phyloP scores from a whole-genome alignment of 148 eudicot genomes.

The Agrostemma githago region DNA sequence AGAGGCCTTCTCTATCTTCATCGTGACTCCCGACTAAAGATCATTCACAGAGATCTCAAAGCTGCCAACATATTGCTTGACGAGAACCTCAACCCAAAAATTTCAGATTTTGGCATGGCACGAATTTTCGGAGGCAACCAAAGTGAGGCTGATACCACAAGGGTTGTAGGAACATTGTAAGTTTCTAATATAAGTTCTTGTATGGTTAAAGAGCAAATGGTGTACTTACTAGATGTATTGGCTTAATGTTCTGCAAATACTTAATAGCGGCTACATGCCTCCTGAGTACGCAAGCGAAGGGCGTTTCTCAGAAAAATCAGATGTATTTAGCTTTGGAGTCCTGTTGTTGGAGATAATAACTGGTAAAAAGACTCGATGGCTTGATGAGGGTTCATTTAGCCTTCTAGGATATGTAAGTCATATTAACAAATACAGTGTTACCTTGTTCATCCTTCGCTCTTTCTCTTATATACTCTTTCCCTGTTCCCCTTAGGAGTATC shows the following conservation, averaged over 20 bases:
- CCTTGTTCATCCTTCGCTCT: neutral
- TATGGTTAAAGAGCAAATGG: neutral
- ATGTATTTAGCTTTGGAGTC: slow-evolving; percentile 50
- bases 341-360: slow-evolving; percentile 38
- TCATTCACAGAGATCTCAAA: slow-evolving; percentile 46
- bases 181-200: neutral
- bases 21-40: slow-evolving; percentile 40
- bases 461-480: neutral
- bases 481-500: too few species aligned
- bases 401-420: slow-evolving; percentile 44
- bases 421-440: neutral
- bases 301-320: slow-evolving; percentile 46
- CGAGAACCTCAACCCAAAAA: slow-evolving; percentile 33
- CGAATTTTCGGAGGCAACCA: slow-evolving; percentile 29
- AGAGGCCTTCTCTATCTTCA: slow-evolving; percentile 48
- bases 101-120: slow-evolving; percentile 46
- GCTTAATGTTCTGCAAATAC: neutral
- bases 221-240: neutral
- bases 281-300: slow-evolving; percentile 57
- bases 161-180: slow-evolving; percentile 44
- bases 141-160: slow-evolving; percentile 29
- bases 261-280: slow-evolving; percentile 44
- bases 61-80: slow-evolving; percentile 42
- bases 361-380: slow-evolving; percentile 31
- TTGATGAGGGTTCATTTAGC: slow-evolving; percentile 25